Evolutionary conservation across 352 stramenopile species (phyloP), one percentile per base, ranked within the genome.

Genomic region (Phytophthora crassamura): DNA sequence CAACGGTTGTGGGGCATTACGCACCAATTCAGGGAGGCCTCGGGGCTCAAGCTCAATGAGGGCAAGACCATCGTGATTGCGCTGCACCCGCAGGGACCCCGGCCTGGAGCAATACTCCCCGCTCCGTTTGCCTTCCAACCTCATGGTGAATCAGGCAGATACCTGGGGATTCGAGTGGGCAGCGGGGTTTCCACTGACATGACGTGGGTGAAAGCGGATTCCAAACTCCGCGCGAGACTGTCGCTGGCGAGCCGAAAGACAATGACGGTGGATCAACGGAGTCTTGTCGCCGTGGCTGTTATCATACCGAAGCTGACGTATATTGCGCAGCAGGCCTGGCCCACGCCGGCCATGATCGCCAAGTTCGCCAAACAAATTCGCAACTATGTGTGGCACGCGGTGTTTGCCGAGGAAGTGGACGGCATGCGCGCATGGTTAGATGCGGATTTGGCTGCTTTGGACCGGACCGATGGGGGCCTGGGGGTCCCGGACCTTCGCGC

Each of bases 191-290:
- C 20, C 14, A 20, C 43, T 11, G 43, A 34, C 4, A 11, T 28
- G 9, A 14, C n/a, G 5, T 53, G 46, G 46, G 28, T 6, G 11
- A 7, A 41, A 3, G 46, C 46, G 16, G 46, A 53, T 16, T 6
- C 7, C 7, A 28, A 53, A 15, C 46, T 53, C 15, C n/a, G 22
- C 7, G 25, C 46, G 12, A 6, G 15, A 22, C 30, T 53, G 5
- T 7, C 9, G 11, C 15, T 53, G 30, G 32, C 46, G 7, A 41
- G 15, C 30, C 12, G 11, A 16, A 39, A 40, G 15, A 42, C 32
- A 6, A 41, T 32, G 15, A 53, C 46, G 30, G 46, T 53, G 15
- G 46, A 53, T 30, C 46, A 53, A 14, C 15, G 46, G 5, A 53
- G 32, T 32, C 1, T 32, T 5, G 41, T 53, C 8, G 28, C 32